Evolutionary conservation across 1,139 yeast genomes (phyloP).

Genomic region (Pichia sp.): DNA sequence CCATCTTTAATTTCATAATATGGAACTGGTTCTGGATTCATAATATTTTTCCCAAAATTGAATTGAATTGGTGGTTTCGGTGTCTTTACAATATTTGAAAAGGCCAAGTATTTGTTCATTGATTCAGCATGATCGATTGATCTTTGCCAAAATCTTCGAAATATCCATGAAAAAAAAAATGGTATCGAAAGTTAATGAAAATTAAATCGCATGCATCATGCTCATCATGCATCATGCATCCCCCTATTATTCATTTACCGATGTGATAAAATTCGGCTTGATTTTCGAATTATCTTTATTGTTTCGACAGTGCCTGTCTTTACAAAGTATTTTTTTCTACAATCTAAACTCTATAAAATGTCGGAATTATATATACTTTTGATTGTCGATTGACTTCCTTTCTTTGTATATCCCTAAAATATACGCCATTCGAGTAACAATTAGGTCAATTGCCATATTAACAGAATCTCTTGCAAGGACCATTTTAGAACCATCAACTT

Average conservation of each 20-base stretch:
- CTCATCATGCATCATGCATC: no score
- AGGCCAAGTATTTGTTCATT: background rate
- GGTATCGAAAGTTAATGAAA: no score
- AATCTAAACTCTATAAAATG: background rate
- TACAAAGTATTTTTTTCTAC: no score
- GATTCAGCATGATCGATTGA: background rate
- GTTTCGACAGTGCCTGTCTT: no score
- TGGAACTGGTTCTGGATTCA: conserved; percentile 12
- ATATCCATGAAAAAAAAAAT: background rate
- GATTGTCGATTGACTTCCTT: background rate
- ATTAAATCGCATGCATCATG: no score
- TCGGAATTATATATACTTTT: background rate
- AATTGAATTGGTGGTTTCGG: no score
- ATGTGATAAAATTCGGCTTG: no score
- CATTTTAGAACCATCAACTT: conserved; percentile 90
- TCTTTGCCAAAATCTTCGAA: background rate
- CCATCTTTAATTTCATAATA: conserved; percentile 34
- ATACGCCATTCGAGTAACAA: conserved; percentile 86
- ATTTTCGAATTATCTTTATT: no score
- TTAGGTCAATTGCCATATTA: conserved; percentile 92
- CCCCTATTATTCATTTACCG: no score
- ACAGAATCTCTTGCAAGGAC: conserved; percentile 88
- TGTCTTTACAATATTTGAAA: no score
- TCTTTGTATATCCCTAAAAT: conserved; percentile 64
- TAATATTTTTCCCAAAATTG: no score